Base-by-base conservation (phyloP, 352 stramenopile genomes). In the Phytopythium mirpurense region DNA sequence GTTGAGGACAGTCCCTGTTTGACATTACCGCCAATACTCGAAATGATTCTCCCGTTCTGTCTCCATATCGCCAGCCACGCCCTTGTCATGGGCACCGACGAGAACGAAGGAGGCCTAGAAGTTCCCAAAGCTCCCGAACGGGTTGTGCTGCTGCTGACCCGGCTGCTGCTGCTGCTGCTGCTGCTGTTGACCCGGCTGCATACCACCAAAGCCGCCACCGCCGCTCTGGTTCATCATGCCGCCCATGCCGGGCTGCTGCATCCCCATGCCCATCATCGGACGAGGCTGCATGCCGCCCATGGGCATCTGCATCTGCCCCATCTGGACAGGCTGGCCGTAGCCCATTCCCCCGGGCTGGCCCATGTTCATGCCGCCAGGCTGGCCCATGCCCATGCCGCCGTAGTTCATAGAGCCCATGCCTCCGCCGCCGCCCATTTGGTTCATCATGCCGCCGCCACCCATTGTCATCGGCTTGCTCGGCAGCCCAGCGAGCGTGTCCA, bases 401-500 rank as follows among this genome's bases (percentile, higher is more conserved):
- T 73, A 76, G 60, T 78, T 78, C 70, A 87, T 86, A 37, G 59
- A 67, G 44, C 69, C 67, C 59, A 80, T 80, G 24, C 58, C 51
- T 24, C 23, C 43, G 19, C 41, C 44, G 12, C 67, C 63, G 34
- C 66, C 63, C 63, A 83, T 82, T 6, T 60, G 45, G 59, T 81
- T 81, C 72, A 84, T 88, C 34, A 64, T 62, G 9, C 29, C 29
- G 29, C 67, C 62, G 24, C 58, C 62, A 51, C 74, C 72, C 59
- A 81, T 82, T 18, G 66, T 69, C 31, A 47, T 53, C 7, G 70
- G 74, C 56, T 85, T 89, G 62, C 60, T 89, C 7, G 83, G 83
- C 71, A 93, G 73, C 8, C 83, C 83, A 10, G 83, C 83, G 29
- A 93, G 72, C 5, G 78, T 91, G 62, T 93, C 83, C 40, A 93